Evolutionary conservation across 1,284 basidiomycete species (phyloP), one percentile per base, ranked within the genome.

Genomic region (Leccinum brunneo-olivaceum): DNA sequence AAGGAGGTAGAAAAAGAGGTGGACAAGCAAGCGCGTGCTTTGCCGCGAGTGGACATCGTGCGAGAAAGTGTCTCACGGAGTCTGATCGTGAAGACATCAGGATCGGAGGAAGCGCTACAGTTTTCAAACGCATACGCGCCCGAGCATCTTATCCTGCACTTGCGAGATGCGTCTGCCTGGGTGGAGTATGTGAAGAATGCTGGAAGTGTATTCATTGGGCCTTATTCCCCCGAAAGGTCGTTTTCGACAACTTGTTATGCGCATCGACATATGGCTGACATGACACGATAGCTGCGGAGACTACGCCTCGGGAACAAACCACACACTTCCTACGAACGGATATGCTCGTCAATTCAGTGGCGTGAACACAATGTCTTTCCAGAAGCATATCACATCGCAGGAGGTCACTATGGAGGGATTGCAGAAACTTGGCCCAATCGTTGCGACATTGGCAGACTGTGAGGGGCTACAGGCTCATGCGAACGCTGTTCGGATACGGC

Each of bases 51-150:
- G 40, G 85, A 86, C 44, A 97, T 98, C 54, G 79, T 97, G 42
- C 81, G 90, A 32, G 78, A 94, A 67, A 96, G 94, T 2, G 83
- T 99, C 55, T 70, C 84, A 45, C 95, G 94, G 72, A 92, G 88
- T 62, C 75, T 98, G 56, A 96, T 96, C 52, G 83, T 98, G 50
- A 79, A 82, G 55, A 77, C 81, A 10, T 57, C 69, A 28, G 74
- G 72, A 3, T 67, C 87, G 4, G 74, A 82, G 35, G 82, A 94
- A 59, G 96, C 90, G 7, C 71, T 98, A 43, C 67, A 63, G 6
- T 98, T 98, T 71, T 90, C 85, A 34, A 98, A 99, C 66, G 91
- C 94, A 58, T 99, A 99, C 60, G 96, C 96, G 3, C 94, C 94
- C 0, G 94, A 98, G 64, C 94, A 98, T 69, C 73, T 98, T 48